Conservation (phyloP, 202 grass and related monocot species). For the Panicum virgatum region DNA sequence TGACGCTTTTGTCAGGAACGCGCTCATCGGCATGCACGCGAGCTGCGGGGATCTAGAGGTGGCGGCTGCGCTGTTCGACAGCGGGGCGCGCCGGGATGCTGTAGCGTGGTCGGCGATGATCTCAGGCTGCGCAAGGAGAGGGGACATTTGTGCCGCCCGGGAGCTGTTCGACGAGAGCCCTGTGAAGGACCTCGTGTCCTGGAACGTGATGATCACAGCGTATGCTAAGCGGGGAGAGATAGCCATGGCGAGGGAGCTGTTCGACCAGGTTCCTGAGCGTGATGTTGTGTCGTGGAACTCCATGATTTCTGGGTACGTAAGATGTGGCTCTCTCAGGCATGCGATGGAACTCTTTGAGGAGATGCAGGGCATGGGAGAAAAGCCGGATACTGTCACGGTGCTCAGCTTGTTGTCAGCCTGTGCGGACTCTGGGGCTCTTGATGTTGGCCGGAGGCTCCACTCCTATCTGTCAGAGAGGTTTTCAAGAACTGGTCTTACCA, state of each 20-base stretch:
- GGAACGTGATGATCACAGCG: slow-evolving; percentile 87
- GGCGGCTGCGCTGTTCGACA: slow-evolving; percentile 59
- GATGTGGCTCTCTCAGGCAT: slow-evolving; percentile 42
- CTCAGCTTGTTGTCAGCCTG: slow-evolving; percentile 72
- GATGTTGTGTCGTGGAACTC: slow-evolving; percentile 83
- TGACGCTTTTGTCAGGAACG: slow-evolving; percentile 70
- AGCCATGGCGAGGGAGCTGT: slow-evolving; percentile 60
- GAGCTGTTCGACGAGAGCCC: slow-evolving; percentile 73
- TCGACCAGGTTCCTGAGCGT: slow-evolving; percentile 51
- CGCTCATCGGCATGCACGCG: slow-evolving; percentile 83
- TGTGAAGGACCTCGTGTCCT: slow-evolving; percentile 72
- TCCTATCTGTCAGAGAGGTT: slow-evolving; percentile 47
- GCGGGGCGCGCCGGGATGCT: slow-evolving; percentile 55
- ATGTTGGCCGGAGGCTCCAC: slow-evolving; percentile 64
- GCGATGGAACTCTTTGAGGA: slow-evolving; percentile 68
- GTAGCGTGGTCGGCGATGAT: slow-evolving; percentile 83
- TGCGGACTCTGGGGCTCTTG: slow-evolving; percentile 53
- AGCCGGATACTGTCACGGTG: slow-evolving; percentile 74
- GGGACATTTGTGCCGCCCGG: slow-evolving; percentile 58
- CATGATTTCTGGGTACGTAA: slow-evolving; percentile 82
- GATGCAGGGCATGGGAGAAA: slow-evolving; percentile 59
- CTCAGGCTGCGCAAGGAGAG: slow-evolving; percentile 63
- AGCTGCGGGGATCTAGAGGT: slow-evolving; percentile 60
- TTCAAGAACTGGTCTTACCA: slow-evolving; percentile 37
- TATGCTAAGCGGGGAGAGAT: slow-evolving; percentile 72